Percentiles rank a stretch among this genome's conserved stretches.
Evolutionary conservation across 75 land plant species (phyloP).

Genomic region (Ceratopteris richardii): DNA sequence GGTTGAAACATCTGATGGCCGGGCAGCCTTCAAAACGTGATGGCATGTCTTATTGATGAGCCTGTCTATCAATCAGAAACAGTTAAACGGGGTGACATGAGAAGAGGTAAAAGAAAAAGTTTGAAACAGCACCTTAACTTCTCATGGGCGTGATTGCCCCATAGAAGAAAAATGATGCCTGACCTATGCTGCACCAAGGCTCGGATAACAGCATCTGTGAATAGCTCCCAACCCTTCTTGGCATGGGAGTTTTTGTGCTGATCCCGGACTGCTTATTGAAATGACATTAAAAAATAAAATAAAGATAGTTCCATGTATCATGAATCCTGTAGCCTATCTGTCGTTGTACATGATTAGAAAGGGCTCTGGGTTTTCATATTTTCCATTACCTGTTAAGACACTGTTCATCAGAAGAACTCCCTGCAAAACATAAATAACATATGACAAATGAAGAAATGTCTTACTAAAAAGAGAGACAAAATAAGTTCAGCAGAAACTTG

Average conservation of each 20-base stretch:
- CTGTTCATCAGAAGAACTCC: conserved; percentile 88
- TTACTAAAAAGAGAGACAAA: no score
- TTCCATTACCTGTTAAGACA: conserved; percentile 86
- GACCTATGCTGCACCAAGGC: conserved; percentile 62
- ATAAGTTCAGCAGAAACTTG: neutral
- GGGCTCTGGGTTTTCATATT: no score
- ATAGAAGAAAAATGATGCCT: conserved; percentile 87
- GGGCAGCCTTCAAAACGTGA: conserved; percentile 86
- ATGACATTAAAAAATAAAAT: neutral
- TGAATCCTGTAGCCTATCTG: no score
- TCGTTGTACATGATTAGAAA: no score
- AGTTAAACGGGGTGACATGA: neutral
- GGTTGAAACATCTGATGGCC: conserved; percentile 97
- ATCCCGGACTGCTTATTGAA: conserved; percentile 53
- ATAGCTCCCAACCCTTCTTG: conserved; percentile 92
- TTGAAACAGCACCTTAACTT: conserved; percentile 55
- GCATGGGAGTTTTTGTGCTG: conserved; percentile 97
- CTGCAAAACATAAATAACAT: conserved; percentile 15
- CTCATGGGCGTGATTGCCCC: conserved; percentile 96
- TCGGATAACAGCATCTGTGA: conserved; percentile 88
- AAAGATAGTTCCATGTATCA: no score
- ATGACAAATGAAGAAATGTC: no score
- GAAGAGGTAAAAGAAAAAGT: neutral
- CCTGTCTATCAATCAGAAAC: conserved; percentile 25
- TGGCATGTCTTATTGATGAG: conserved; percentile 67